Conservation (phyloP, 1,139 yeast genomes). For the Blastobotrys arbuscula region DNA sequence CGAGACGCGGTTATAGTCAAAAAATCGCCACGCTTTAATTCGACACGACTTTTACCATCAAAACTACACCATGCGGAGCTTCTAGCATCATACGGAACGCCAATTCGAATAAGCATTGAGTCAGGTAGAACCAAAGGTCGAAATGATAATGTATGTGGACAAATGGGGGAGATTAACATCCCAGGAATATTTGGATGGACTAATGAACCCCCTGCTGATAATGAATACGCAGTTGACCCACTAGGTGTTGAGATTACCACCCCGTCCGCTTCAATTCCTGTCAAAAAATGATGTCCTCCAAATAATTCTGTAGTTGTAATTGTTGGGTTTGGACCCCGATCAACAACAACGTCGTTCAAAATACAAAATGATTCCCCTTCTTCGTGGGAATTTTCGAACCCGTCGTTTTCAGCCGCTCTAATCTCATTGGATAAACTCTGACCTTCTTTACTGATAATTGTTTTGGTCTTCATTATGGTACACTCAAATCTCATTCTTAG, state of each 20-base stretch:
- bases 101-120: constrained; percentile 57
- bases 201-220: constrained; percentile 82
- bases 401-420: constrained; percentile 28
- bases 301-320: constrained; percentile 72
- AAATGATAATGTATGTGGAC: constrained; percentile 79
- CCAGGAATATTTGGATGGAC: constrained; percentile 85
- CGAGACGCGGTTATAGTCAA: constrained; percentile 66
- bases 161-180: constrained; percentile 73
- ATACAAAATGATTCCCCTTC: constrained; percentile 47
- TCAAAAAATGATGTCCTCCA: constrained; percentile 68
- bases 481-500: constrained; percentile 77
- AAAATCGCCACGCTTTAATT: constrained; percentile 61
- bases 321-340: constrained; percentile 78
- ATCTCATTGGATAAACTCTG: constrained; percentile 33
- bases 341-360: constrained; percentile 78
- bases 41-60: constrained; percentile 72
- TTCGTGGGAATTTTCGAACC: constrained; percentile 28
- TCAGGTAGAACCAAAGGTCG: constrained; percentile 78
- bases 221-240: constrained; percentile 86
- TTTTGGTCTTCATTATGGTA: constrained; percentile 48
- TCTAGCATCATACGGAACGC: constrained; percentile 62
- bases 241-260: constrained; percentile 81
- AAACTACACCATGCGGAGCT: constrained; percentile 76
- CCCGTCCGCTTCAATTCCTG: constrained; percentile 88
- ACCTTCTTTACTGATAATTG: constrained; percentile 22